Base-by-base conservation (phyloP, 768 basidiomycete genomes). In the Tricholoma saponaceum region DNA sequence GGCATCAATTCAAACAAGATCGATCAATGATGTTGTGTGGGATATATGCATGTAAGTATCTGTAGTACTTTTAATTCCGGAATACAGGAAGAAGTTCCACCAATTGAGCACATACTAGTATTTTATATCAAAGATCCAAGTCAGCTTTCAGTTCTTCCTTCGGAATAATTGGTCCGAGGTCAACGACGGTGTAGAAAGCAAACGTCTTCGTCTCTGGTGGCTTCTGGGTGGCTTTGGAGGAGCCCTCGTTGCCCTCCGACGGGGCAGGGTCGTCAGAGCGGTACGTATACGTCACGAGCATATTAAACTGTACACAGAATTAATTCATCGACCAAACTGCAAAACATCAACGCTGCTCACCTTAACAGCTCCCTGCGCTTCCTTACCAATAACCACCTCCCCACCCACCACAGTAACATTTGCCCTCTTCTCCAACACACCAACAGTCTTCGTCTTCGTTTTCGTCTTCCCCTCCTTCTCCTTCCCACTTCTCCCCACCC, bases 201-300 rank as follows among this genome's bases (percentile, higher is more conserved):
- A 96, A 95, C 5, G 89, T 92, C 74, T 93, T 94, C 63, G 86
- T 83, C 67, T 91, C 90, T 2, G 87, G 83, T 0, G 73, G 68
- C 60, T 83, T 83, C 50, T 73, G 68, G n/a, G 73, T 58, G 1
- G 67, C 58, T 65, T 77, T 76, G 16, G 77, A 72, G 41, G 78
- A 73, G 14, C 69, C 75, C 23, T 81, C 81, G 52, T 82, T 83
- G 59, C 83, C 81, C 53, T 87, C 86, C 1, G 84, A 81, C 13
- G 84, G 82, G 2, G 83, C 78, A 22, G 86, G 80, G 59, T 97
- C 95, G 66, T 98, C 96, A 0, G 92, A 89, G 32, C 90, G 84
- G 69, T 98, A 99, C 0, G 94, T 96, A 71, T 93, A 98, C 2
- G 92, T 85, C 1, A 99, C 89, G 60, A 95, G 82, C 84, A 98